These are phyloP conservation scores for Meyerozyma athensensis DNA, from an alignment of 1,139 yeast genomes.

Conservation along the genomic window DNA sequence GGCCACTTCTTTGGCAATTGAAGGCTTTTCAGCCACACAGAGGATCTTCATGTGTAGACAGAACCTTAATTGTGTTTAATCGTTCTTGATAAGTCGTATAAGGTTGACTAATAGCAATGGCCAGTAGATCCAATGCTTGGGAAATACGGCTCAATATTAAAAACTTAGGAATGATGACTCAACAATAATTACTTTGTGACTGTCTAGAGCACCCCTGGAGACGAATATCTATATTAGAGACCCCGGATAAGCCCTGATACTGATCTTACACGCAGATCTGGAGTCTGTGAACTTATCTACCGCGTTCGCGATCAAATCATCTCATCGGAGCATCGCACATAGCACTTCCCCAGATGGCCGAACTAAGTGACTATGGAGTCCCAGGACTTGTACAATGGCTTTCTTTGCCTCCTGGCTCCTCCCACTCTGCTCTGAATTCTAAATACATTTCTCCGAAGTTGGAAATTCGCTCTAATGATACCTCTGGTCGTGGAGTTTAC, in stretches of 20 bases:
- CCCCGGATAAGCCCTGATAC: no score
- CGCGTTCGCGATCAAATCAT: background rate
- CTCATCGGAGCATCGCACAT: background rate
- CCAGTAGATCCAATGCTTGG: no score
- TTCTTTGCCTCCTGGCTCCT: background rate
- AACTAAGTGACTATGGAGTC: background rate
- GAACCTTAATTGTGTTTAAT: no score
- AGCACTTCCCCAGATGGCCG: background rate
- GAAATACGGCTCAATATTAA: no score
- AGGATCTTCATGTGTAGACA: slow-evolving; percentile 56
- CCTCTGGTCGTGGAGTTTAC: slow-evolving; percentile 64
- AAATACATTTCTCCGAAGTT: slow-evolving; percentile 28
- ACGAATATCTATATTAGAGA: no score
- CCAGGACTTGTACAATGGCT: background rate
- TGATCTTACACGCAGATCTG: no score
- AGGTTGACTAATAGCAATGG: no score
- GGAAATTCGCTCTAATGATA: slow-evolving; percentile 20
- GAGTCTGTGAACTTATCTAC: no score
- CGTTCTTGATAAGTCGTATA: no score
- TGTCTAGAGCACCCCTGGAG: no score
- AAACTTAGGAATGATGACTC: no score
- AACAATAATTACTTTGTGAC: no score
- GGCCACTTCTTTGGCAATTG: slow-evolving; percentile 87
- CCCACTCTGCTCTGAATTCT: background rate
- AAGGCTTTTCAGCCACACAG: slow-evolving; percentile 97